Evolutionary conservation across 805 yeast species (phyloP), one percentile per base, ranked within the genome.

Genomic region (Candida ficus): DNA sequence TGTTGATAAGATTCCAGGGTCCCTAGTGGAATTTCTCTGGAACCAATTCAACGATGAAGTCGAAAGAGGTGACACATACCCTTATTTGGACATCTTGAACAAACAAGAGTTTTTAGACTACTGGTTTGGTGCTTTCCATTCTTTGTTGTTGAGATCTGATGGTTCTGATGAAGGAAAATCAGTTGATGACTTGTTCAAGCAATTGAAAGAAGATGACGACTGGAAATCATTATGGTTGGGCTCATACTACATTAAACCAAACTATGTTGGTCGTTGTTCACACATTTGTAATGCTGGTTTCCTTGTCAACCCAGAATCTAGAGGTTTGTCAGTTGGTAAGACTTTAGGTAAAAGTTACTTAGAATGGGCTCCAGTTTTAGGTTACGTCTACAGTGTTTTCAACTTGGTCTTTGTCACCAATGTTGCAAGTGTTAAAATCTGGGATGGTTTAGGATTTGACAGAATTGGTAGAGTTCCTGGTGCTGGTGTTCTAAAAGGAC

Each of bases 251-350:
- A 68, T 89, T 52, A 88, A 85, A 55, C 96, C 98, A 14, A 90
- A 90, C 61, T 90, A 89, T 57, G 62, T 70, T 3, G 96, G 95
- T 8, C 73, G 95, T 43, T 81, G 91, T 47, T 78, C 93, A 0
- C 96, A 90, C 54, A 81, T 77, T 22, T 87, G 96, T 54, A 90
- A 90, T 58, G 96, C 80, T 0, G 96, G 95, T 0, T 90, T 90
- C 55, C 57, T 88, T 10, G 95, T 90, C 7, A 74, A 74, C 43
- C 67, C 69, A 8, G 47, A 47, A 0, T 64, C 65, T 20, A 71
- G 97, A 46, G 93, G 95, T 0, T 59, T 69, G 35, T 81, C 83
- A 9, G 61, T 86, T 13, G 96, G 96, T 2, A 69, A 64, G 27
- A 71, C 71, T n/a, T 55, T 90, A 55, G 97, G 95, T 5, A 64